Conservation (phyloP, 2,329 filamentous ascomycete species). For the Pseudogymnoascus sp. region DNA sequence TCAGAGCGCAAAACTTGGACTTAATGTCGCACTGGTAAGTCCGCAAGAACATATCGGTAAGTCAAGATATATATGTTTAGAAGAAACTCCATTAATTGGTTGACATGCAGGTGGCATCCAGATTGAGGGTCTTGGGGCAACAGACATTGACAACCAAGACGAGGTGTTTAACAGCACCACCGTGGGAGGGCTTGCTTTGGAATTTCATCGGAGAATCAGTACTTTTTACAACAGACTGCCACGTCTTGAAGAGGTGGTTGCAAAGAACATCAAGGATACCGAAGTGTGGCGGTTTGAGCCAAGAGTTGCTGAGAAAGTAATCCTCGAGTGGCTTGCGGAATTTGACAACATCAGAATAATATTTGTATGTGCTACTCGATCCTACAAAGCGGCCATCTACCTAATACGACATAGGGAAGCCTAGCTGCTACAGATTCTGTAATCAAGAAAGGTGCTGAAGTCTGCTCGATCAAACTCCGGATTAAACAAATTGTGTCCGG, state of each 20-base stretch:
- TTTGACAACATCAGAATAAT: background rate
- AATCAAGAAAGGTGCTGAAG: background rate
- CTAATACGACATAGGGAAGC: background rate
- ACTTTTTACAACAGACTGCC: background rate
- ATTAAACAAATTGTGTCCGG: background rate
- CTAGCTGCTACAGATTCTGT: background rate
- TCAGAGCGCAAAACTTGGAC: background rate
- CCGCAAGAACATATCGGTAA: background rate
- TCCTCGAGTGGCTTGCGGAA: background rate
- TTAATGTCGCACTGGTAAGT: background rate
- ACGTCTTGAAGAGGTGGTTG: background rate
- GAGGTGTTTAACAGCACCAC: constrained; percentile 18
- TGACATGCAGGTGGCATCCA: constrained; percentile 15
- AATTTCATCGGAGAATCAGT: constrained; percentile 17
- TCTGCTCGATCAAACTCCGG: background rate
- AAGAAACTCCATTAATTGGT: background rate
- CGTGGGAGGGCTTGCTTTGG: constrained; percentile 17
- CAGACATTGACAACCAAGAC: constrained; percentile 20
- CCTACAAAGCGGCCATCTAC: background rate
- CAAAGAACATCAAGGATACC: background rate
- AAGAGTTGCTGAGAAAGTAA: background rate
- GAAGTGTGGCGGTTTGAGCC: background rate
- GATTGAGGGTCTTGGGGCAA: constrained; percentile 22
- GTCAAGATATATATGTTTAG: background rate
- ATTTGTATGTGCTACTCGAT: background rate